A percentile compares a stretch with the other conserved stretches of the same genome.
These are phyloP conservation scores for Alnus glutinosa DNA, from an alignment of 306 rosid genomes.

Conservation along the genomic window DNA sequence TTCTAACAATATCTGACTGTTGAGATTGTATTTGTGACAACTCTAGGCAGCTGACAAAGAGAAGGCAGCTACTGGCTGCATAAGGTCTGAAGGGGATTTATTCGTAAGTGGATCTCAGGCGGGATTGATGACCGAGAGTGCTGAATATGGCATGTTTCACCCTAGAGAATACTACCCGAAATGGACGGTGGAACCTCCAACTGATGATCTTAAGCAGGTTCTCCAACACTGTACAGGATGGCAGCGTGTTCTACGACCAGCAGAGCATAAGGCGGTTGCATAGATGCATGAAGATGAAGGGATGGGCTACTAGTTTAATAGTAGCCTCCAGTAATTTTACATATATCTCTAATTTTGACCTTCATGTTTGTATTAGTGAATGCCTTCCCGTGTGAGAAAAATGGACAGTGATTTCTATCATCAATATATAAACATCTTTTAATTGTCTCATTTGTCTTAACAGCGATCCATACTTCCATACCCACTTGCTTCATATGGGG, in stretches of 20 bases:
- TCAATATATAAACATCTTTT: too few species aligned
- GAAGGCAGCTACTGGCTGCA: conserved; percentile 51
- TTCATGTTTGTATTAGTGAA: background rate
- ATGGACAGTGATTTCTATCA: too few species aligned
- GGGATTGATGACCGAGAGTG: conserved; percentile 48
- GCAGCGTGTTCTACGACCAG: conserved; percentile 63
- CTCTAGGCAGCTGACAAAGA: conserved; percentile 81
- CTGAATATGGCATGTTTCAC: conserved; percentile 48
- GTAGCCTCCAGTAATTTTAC: background rate
- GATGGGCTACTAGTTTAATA: background rate
- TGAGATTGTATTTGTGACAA: conserved; percentile 12
- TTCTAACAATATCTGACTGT: background rate
- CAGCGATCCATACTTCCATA: too few species aligned
- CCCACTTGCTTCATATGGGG: too few species aligned
- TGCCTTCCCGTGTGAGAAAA: background rate
- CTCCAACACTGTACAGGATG: conserved; percentile 77
- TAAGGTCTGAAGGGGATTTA: conserved; percentile 87
- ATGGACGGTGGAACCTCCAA: conserved; percentile 67
- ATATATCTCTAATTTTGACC: background rate
- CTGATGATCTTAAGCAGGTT: conserved; percentile 63
- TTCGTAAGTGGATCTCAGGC: conserved; percentile 65
- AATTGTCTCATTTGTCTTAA: background rate
- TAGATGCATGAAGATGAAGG: background rate
- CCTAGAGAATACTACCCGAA: conserved; percentile 61
- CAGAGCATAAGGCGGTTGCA: conserved; percentile 38